Percentiles rank a stretch among this genome's conserved stretches.
These are phyloP conservation scores for Candida peoriensis DNA, from an alignment of 805 yeast genomes.

Conservation along the genomic window DNA sequence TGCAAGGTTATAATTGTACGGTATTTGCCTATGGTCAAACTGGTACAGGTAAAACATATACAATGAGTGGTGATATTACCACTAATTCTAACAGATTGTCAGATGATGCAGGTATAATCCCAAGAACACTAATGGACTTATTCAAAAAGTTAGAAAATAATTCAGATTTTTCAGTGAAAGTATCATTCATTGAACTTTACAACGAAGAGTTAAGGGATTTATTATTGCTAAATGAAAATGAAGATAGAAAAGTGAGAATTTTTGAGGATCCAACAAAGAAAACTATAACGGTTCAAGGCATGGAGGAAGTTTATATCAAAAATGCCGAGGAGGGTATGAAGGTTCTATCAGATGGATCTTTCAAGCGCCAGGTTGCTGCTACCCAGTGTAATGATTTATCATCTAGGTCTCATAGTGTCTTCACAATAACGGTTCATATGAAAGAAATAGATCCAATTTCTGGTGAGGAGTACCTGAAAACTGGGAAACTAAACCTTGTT, in stretches of 20 bases:
- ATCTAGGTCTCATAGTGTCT: constrained; percentile 76
- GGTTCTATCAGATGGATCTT: constrained; percentile 51
- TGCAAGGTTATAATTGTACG: constrained; percentile 72
- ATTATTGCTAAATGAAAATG: constrained; percentile 32
- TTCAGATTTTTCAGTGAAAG: constrained; percentile 56
- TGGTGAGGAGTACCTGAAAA: constrained; percentile 44
- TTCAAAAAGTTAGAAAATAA: constrained; percentile 42
- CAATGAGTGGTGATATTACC: constrained; percentile 67
- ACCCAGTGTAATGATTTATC: constrained; percentile 75
- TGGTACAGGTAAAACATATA: constrained; percentile 78
- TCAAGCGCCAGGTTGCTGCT: constrained; percentile 65
- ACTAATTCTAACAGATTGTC: constrained; percentile 30
- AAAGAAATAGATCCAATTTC: constrained; percentile 42
- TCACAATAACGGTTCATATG: constrained; percentile 60
- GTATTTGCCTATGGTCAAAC: constrained; percentile 86
- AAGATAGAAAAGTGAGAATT: constrained; percentile 44
- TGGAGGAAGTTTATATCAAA: constrained; percentile 48
- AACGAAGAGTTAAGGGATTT: constrained; percentile 77
- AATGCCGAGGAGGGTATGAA: constrained; percentile 47
- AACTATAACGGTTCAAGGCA: constrained; percentile 49
- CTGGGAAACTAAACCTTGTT: constrained; percentile 77
- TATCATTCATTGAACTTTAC: constrained; percentile 76
- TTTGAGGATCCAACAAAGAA: constrained; percentile 43
- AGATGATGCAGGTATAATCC: constrained; percentile 57
- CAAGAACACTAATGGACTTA: constrained; percentile 50